Evolutionary conservation across 306 rosid genomes (phyloP).

Genomic region (Rubus parviflorus): DNA sequence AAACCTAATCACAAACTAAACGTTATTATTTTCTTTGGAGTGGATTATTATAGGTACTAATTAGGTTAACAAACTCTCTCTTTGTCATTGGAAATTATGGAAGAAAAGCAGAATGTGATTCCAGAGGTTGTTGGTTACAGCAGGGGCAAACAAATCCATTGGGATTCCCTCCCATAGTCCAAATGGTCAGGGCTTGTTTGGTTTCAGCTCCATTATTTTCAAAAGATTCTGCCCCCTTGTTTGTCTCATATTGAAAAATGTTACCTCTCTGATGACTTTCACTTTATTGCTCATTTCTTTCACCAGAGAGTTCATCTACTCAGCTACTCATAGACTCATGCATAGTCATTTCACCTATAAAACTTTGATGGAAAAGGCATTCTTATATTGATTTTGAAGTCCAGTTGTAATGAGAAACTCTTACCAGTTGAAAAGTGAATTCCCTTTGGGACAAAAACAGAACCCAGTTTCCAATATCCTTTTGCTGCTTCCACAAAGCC

Average conservation of each 20-base stretch:
- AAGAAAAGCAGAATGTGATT: not conserved
- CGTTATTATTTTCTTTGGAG: not conserved
- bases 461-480: not conserved
- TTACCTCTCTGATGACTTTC: not conserved
- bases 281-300: not conserved
- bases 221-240: not conserved
- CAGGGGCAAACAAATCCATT: constrained; percentile 6
- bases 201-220: constrained; percentile 18
- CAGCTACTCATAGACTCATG: not conserved
- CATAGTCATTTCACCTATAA: not conserved
- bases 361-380: not conserved
- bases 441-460: not conserved
- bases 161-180: not conserved
- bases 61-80: constrained; percentile 18
- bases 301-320: not conserved
- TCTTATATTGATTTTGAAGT: not conserved
- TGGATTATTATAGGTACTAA: constrained; percentile 4
- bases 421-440: not conserved
- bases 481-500: not conserved
- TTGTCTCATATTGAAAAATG: constrained; percentile 8
- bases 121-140: constrained; percentile 11
- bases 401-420: not conserved
- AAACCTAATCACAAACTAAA: not conserved
- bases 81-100: not conserved
- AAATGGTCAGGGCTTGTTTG: not conserved